Base-by-base conservation (phyloP, 306 rosid genomes). In the Quercus ilex region DNA sequence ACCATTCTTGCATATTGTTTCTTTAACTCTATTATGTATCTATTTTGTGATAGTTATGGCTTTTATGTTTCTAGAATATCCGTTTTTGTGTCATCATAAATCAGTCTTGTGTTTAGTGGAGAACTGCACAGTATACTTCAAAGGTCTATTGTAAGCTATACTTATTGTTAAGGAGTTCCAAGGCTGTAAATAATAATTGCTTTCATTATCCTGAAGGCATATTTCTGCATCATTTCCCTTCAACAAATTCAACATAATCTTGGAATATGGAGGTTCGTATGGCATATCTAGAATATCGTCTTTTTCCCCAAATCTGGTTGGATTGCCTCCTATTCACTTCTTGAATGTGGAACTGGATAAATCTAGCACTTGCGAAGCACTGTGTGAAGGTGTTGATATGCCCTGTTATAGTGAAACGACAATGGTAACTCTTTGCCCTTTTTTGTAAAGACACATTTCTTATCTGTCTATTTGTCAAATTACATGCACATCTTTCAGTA, bases 191-290 rank as follows among this genome's bases (percentile, higher is more conserved):
- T 30, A 82, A 13, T 80, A 73, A 75, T 75, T 69, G 31, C 71
- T 86, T 56, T 78, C 63, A 41, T 76, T 71, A 78, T 55, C 72
- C 77, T 85, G 78, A 85, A 89, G 93, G 89, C 70, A 75, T 71
- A 69, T 89, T 79, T 83, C 91, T 77, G 76, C 82, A 3, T 55
- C 82, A 26, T 83, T 89, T 77, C 93, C 89, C 30, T 83, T 87
- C 87, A 85, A 87, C 84, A 87, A 80, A 64, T 87, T 89, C 70
- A 69, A 79, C 84, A 75, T 80, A 69, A 81, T 89, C 82, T 78
- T 89, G 89, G 93, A 89, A 87, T 89, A 89, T 85, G 93, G 93
- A 75, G 90, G 90, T 75, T 69, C 84, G 30, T 18, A 57, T 69
- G 74, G 76, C 74, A 81, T 83, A 20, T 84, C 93, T 64, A 85